phyloP scores from a whole-genome alignment of 1,284 basidiomycete species.

The Sanghuangporus baumii region DNA sequence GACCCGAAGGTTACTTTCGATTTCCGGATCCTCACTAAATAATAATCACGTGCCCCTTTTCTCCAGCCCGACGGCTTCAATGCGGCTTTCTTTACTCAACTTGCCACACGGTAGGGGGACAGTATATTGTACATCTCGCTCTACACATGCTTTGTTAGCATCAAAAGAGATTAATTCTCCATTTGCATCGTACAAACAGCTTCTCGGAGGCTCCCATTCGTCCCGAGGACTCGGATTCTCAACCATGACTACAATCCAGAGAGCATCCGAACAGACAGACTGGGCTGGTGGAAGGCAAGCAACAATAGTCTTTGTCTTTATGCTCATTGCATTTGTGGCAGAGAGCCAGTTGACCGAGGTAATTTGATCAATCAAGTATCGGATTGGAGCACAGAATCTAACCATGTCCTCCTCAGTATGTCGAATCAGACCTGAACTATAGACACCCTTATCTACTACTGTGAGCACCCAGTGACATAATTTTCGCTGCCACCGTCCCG shows the following conservation, averaged over 20 bases:
- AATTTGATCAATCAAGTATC: constrained; percentile 5
- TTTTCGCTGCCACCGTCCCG: neutral
- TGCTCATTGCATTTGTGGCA: constrained; percentile 56
- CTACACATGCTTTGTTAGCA: too few relatives aligned
- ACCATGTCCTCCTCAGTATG: constrained; percentile 44
- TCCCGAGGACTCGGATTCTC: constrained; percentile 22
- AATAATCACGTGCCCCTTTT: constrained; percentile 19
- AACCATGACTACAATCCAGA: constrained; percentile 21
- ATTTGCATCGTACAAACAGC: too few relatives aligned
- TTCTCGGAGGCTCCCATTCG: neutral
- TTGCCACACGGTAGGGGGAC: too few relatives aligned
- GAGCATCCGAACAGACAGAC: neutral
- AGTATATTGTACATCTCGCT: too few relatives aligned
- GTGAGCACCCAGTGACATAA: constrained; percentile 34
- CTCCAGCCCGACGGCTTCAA: too few relatives aligned
- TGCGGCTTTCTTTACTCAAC: too few relatives aligned
- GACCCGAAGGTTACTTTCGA: neutral
- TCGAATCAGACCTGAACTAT: constrained; percentile 66
- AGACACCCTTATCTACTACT: constrained; percentile 76
- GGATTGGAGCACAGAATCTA: neutral
- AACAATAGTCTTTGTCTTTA: constrained; percentile 45
- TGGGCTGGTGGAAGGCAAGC: constrained; percentile 31
- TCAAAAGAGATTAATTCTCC: too few relatives aligned
- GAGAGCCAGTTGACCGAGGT: constrained; percentile 74
- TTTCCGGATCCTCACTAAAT: neutral